These are phyloP conservation scores for Graphilbum sp. DNA, from an alignment of 2,329 filamentous ascomycete genomes.

Conservation along the genomic window DNA sequence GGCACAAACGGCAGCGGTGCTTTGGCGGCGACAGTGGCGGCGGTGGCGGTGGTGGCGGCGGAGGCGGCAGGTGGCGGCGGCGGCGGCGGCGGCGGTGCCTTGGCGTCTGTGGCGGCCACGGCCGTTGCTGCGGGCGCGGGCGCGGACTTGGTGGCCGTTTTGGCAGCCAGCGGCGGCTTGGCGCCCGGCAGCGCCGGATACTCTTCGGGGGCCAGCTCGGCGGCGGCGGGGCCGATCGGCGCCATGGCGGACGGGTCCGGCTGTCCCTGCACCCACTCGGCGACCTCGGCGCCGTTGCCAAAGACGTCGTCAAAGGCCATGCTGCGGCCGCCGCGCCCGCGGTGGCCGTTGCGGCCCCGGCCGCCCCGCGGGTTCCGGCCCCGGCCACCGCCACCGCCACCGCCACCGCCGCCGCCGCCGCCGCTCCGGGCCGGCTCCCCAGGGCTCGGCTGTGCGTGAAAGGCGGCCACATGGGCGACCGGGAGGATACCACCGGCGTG, in stretches of 20 bases:
- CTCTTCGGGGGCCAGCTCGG: slow-evolving; percentile 18
- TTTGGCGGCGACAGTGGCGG: too few species aligned
- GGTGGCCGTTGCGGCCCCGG: slow-evolving; percentile 5
- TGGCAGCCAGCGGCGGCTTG: background rate
- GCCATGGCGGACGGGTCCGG: slow-evolving; percentile 8
- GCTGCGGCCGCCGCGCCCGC: slow-evolving; percentile 13
- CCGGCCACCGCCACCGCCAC: slow-evolving; percentile 18
- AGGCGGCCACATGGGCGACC: background rate
- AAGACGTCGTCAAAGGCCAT: slow-evolving; percentile 8
- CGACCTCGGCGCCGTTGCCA: slow-evolving; percentile 9
- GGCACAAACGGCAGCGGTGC: slow-evolving; percentile 9
- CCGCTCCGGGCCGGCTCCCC: too few species aligned
- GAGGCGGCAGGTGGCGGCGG: too few species aligned
- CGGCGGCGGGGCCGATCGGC: slow-evolving; percentile 11
- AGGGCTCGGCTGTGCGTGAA: too few species aligned
- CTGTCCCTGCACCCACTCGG: slow-evolving; percentile 9
- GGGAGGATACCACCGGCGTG: slow-evolving; percentile 6
- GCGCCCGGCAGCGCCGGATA: slow-evolving; percentile 24
- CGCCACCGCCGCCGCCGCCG: slow-evolving; percentile 17
- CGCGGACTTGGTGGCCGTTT: slow-evolving; percentile 4
- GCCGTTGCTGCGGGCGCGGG: too few species aligned
- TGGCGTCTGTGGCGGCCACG: too few species aligned
- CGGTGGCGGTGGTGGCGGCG: too few species aligned
- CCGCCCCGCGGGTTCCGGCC: slow-evolving; percentile 1
- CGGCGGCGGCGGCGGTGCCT: too few species aligned